Percentiles rank a stretch among this genome's conserved stretches.
These are phyloP conservation scores for Leishmania turanica DNA, from an alignment of 208 protist genomes.

Conservation along the genomic window DNA sequence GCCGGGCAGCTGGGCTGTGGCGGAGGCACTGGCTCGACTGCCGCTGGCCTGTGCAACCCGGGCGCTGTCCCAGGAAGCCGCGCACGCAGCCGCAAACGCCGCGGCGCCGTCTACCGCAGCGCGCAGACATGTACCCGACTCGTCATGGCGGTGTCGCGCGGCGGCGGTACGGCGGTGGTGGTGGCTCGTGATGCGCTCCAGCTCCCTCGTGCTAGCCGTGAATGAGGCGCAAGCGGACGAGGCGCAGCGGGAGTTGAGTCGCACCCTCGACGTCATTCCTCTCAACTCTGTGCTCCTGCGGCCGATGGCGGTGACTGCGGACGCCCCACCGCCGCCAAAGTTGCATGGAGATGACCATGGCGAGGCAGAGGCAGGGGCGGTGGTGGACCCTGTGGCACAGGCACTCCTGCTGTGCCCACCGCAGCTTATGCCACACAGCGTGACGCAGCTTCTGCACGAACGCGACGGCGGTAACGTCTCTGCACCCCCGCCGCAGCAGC, in stretches of 20 bases:
- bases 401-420: conserved; percentile 14
- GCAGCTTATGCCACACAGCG: conserved; percentile 14
- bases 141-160: background rate
- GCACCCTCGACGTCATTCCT: background rate
- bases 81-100: background rate
- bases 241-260: background rate
- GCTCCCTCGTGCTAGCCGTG: conserved; percentile 33
- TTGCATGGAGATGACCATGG: background rate
- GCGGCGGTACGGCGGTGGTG: conserved; percentile 36
- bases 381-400: conserved; percentile 9
- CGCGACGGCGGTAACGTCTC: background rate
- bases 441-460: conserved; percentile 29
- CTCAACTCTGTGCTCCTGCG: conserved; percentile 20
- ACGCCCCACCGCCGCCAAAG: conserved; percentile 20
- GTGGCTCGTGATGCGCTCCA: conserved; percentile 39
- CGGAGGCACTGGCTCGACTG: conserved; percentile 27
- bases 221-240: conserved; percentile 30
- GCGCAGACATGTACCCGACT: background rate
- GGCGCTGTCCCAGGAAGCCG: conserved; percentile 20
- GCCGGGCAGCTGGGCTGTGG: conserved; percentile 22
- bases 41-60: conserved; percentile 18
- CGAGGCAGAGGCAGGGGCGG: conserved; percentile 1
- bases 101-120: background rate
- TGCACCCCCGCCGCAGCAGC: background rate
- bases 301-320: conserved; percentile 11